These are phyloP conservation scores for Vitis amurensis DNA, from an alignment of 164 flowering plant species.

Conservation along the genomic window DNA sequence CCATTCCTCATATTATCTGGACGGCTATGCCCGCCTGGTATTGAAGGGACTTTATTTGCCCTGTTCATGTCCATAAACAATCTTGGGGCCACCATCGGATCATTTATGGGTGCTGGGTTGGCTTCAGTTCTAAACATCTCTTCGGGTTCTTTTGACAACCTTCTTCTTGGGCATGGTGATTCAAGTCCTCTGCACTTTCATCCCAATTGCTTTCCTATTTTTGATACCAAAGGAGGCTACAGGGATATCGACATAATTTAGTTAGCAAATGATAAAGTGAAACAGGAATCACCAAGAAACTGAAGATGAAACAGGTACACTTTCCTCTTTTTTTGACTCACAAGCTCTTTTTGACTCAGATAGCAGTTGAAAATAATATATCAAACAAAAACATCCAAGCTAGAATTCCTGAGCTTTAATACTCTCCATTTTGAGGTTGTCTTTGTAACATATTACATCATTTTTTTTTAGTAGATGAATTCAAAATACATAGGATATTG, in stretches of 20 bases:
- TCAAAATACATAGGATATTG: no score
- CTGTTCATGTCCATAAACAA: constrained; percentile 96
- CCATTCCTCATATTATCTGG: constrained; percentile 93
- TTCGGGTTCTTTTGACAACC: constrained; percentile 81
- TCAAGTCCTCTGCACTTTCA: constrained; percentile 62
- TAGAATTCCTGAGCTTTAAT: no score
- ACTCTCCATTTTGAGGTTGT: no score
- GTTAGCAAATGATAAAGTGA: neutral
- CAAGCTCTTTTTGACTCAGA: no score
- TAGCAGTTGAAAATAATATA: no score
- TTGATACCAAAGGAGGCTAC: constrained; percentile 90
- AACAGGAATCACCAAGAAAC: no score
- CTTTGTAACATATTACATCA: no score
- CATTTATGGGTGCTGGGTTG: constrained; percentile 78
- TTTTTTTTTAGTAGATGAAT: no score
- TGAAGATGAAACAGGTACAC: no score
- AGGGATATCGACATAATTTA: constrained; percentile 56
- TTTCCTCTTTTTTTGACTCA: no score
- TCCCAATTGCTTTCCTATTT: constrained; percentile 71
- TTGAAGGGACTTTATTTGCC: constrained; percentile 92
- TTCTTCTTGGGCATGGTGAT: constrained; percentile 50
- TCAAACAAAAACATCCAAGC: no score
- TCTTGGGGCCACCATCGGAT: constrained; percentile 72
- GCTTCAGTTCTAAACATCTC: constrained; percentile 75
- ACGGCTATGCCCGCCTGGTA: constrained; percentile 92